Evolutionary conservation across 768 basidiomycete species (phyloP).

Genomic region (Suillus spraguei): DNA sequence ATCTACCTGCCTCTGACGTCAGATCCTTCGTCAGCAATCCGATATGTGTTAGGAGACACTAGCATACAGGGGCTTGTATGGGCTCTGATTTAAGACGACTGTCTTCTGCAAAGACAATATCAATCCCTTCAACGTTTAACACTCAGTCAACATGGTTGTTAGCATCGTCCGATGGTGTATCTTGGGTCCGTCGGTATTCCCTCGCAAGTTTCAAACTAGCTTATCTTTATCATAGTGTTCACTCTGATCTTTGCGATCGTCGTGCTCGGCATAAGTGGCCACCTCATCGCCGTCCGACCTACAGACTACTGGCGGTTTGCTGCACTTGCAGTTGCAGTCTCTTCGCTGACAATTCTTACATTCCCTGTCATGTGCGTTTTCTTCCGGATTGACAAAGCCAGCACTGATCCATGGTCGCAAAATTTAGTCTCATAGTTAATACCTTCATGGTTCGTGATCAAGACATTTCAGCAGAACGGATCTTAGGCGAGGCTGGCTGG

Average conservation of each 20-base stretch:
- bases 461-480: slow-evolving; percentile 33
- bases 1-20: slow-evolving; percentile 1
- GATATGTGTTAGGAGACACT: slow-evolving; percentile 1
- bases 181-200: background rate
- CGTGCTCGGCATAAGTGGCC: slow-evolving; percentile 32
- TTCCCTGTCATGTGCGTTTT: slow-evolving; percentile 29
- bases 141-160: background rate
- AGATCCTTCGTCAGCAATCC: slow-evolving; percentile 4
- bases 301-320: slow-evolving; percentile 26
- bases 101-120: background rate
- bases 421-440: slow-evolving; percentile 28
- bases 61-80: background rate
- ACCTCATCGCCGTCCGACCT: slow-evolving; percentile 24
- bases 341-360: slow-evolving; percentile 30
- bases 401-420: background rate
- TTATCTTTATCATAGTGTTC: slow-evolving; percentile 14
- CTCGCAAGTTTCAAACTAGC: background rate
- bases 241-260: slow-evolving; percentile 31
- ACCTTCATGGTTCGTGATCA: slow-evolving; percentile 4
- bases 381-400: background rate
- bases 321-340: slow-evolving; percentile 33
- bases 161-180: background rate
- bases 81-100: background rate
- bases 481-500: slow-evolving; percentile 39
- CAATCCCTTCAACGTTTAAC: background rate